Base-by-base conservation (phyloP, 2,329 filamentous ascomycete genomes). In the Alternaria novae-zelandiae region DNA sequence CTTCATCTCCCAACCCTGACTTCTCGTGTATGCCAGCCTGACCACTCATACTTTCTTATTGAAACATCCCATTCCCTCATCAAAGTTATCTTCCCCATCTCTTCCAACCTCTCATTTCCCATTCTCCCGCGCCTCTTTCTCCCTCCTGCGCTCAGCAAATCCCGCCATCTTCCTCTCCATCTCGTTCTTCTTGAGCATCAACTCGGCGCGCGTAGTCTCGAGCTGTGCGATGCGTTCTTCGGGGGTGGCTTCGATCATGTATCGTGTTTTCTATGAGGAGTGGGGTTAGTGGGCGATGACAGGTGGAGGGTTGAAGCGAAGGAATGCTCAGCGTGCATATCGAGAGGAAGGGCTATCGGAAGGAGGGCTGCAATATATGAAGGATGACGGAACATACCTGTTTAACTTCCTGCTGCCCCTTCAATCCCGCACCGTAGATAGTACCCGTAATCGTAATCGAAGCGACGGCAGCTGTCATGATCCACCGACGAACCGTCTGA, bases 381-480 rank as follows among this genome's bases (percentile, higher is more conserved):
- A 21, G 2, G 20, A n/a, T 4, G 20, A 9, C 1, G 4, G 4
- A 50, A 68, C 76, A 46, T 78, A 89, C 87, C 81, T 87, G 76
- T 58, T 82, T 81, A 41, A 80, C 75, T 54, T 89, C 84, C 65
- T 83, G 80, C 30, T 83, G 77, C 4, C 82, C 84, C 74, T 89
- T 89, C 63, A 90, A 67, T 7, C 84, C 83, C 20, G 88, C 88
- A 23, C 88, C 88, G 69, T 88, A 89, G 65, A 86, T 82, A 6
- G 86, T 83, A 55, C 88, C 88, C 2, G 83, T 84, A 7, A 85
- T 84, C 2, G 87, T 88, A 50, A 88, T 83, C 15, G 85, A 83
- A 10, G 86, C 83, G 17, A 89, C 83, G 4, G 85, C 82, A 36
- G 81, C 84, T 1, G 88, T 87, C 68, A 88, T 75, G 17, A 88